A percentile compares a stretch with the other conserved stretches of the same genome.
Conservation (phyloP, 768 basidiomycete species). For the Polyporus arcularius region DNA sequence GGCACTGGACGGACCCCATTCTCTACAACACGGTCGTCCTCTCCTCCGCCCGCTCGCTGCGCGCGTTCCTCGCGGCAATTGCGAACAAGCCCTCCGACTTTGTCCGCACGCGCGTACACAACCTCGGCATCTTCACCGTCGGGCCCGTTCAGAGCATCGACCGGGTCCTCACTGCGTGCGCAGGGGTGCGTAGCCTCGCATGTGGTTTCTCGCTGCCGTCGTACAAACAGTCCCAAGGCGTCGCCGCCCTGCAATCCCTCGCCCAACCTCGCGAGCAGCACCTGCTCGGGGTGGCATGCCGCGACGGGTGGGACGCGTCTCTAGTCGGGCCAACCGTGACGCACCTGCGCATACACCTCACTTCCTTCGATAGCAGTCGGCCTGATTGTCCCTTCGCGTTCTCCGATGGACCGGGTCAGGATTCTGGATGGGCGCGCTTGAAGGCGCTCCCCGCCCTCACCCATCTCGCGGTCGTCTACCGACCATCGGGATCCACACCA, state of each 20-base stretch:
- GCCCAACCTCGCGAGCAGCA: conserved; percentile 33
- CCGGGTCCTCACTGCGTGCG: conserved; percentile 33
- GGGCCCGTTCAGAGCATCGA: conserved; percentile 36
- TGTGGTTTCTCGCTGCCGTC: conserved; percentile 38
- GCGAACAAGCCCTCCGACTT: conserved; percentile 28
- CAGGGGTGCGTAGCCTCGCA: conserved; percentile 34
- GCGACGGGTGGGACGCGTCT: conserved; percentile 37
- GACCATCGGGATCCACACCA: conserved; percentile 16
- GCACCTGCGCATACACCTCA: conserved; percentile 36
- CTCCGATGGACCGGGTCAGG: conserved; percentile 4
- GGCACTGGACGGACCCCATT: conserved; percentile 35
- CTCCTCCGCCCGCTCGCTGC: conserved; percentile 31
- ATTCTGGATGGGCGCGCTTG: conserved; percentile 26
- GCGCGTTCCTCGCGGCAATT: conserved; percentile 32
- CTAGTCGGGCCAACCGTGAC: conserved; percentile 34
- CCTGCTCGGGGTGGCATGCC: conserved; percentile 35
- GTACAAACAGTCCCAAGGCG: conserved; percentile 24
- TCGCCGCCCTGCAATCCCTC: conserved; percentile 20
- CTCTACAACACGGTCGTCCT: conserved; percentile 42
- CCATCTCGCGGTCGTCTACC: conserved; percentile 34
- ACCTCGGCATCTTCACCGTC: conserved; percentile 38
- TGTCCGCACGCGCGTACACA: conserved; percentile 28
- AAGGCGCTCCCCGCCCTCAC: conserved; percentile 30
- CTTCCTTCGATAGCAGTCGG: conserved; percentile 21
- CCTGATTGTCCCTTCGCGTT: conserved; percentile 20